Base-by-base conservation (phyloP, 768 basidiomycete genomes). In the Podaxis sp. region DNA sequence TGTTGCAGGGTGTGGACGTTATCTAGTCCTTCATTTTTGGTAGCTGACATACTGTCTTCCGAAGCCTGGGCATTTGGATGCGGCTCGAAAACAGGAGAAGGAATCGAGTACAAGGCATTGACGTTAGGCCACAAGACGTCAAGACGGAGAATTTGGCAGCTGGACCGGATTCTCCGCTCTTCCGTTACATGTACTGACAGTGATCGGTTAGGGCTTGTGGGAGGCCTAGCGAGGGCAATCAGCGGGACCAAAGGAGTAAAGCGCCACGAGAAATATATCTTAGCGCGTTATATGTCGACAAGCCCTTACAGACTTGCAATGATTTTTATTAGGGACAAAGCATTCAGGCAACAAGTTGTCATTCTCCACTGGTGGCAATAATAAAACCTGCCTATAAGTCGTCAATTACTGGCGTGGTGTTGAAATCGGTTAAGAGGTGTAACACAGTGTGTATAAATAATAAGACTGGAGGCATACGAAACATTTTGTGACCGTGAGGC, bases 61-160 rank as follows among this genome's bases (percentile, higher is more conserved):
- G 58, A 77, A 78, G 37, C 73, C 75, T 55, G 81, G 83, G 7
- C 36, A 68, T 75, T 27, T 85, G 79, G 68, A 85, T 85, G 82
- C 74, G 80, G 50, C 64, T 70, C 24, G 82, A 84, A 53, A 85
- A 83, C 64, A 71, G 71, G 41, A 74, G 72, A 61, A 73, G 82
- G 49, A 80, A 84, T 63, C 74, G 70, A 53, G 68, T 59, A 22
- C 80, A 80, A 66, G 78, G 78, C 7, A 71, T 78, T 3, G 68
- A 75, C 49, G 68, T 80, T 49, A 77, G 75, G 38, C 76, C 80
- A 41, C 72, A 71, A 15, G 82, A 83, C 62, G 74, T 83, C 15
- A 72, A 79, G 25, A 83, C 82, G 4, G 78, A 77, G 61, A 71
- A 73, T 29, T 68, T 84, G 36, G 72, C 72, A 11, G 73, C 77